A percentile compares a stretch with the other conserved stretches of the same genome.
Evolutionary conservation across 306 rosid genomes (phyloP).

Genomic region (Trichosanthes cucumerina): DNA sequence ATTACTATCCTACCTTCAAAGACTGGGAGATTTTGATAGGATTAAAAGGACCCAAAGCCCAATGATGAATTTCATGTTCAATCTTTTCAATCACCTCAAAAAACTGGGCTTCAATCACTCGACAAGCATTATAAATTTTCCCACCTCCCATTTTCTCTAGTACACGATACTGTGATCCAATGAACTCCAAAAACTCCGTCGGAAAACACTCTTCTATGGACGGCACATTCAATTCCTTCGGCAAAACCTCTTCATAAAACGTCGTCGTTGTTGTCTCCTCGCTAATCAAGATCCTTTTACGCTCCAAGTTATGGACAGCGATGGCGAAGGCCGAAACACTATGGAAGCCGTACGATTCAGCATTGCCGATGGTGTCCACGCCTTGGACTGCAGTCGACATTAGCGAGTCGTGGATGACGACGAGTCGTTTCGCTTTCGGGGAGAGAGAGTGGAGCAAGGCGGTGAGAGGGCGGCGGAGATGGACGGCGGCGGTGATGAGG

Average conservation of each 20-base stretch:
- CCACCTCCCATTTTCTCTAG: conserved; percentile 26
- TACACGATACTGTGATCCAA: conserved; percentile 18
- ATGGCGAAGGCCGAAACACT: conserved; percentile 47
- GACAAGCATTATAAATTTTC: conserved; percentile 33
- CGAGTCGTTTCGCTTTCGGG: conserved; percentile 19
- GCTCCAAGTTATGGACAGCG: conserved; percentile 27
- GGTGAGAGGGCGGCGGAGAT: conserved; percentile 30
- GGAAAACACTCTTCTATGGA: conserved; percentile 41
- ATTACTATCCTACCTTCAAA: background rate
- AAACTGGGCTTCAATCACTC: conserved; percentile 37
- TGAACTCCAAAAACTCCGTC: conserved; percentile 25
- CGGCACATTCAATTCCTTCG: conserved; percentile 20
- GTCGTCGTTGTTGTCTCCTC: background rate
- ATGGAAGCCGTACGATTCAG: conserved; percentile 48
- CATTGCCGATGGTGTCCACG: conserved; percentile 20
- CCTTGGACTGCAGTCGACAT: conserved; percentile 53
- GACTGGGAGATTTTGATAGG: conserved; percentile 16
- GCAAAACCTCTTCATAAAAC: background rate
- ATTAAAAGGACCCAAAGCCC: conserved; percentile 69
- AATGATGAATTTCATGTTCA: conserved; percentile 22
- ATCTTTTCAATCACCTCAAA: conserved; percentile 28
- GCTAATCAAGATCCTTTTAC: background rate
- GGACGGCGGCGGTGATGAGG: conserved; percentile 25
- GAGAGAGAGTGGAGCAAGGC: conserved; percentile 32
- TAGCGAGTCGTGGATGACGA: conserved; percentile 52